These are phyloP conservation scores for Aegilops tauschii DNA, from an alignment of 176 grass and related monocot genomes.

Conservation along the genomic window DNA sequence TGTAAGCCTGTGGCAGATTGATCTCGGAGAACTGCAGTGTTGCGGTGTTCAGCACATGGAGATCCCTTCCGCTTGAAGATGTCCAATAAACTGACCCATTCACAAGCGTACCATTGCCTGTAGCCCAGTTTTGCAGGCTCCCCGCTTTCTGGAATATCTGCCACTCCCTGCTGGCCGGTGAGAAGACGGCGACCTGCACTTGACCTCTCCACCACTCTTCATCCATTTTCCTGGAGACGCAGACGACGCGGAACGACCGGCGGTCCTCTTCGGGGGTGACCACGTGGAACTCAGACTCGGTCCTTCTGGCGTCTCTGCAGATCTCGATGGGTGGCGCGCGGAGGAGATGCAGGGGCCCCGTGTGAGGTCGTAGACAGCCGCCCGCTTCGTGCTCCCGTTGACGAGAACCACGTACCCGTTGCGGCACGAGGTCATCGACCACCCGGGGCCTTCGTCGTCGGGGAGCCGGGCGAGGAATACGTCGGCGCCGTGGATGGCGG, in stretches of 20 bases:
- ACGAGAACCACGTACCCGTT: neutral
- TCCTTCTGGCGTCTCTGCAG: neutral
- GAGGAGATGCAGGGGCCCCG: neutral
- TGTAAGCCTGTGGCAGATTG: no score
- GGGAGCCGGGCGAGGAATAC: no score
- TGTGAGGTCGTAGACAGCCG: neutral
- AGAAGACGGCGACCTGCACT: neutral
- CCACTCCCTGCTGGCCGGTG: neutral
- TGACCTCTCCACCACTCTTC: no score
- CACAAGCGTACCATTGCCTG: neutral
- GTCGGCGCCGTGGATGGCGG: no score
- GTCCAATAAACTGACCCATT: neutral
- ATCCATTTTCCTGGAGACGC: neutral
- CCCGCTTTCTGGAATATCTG: neutral
- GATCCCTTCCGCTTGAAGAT: no score
- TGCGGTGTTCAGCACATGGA: no score
- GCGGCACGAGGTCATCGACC: neutral
- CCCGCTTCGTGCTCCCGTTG: neutral
- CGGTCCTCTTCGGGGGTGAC: neutral
- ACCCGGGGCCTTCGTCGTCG: neutral
- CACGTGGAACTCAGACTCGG: neutral
- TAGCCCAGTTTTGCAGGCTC: neutral
- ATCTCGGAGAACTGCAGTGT: no score
- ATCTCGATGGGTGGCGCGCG: neutral
- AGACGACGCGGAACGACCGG: neutral